Conservation (phyloP, 805 yeast genomes). For the Metschnikowia reukaufii region DNA sequence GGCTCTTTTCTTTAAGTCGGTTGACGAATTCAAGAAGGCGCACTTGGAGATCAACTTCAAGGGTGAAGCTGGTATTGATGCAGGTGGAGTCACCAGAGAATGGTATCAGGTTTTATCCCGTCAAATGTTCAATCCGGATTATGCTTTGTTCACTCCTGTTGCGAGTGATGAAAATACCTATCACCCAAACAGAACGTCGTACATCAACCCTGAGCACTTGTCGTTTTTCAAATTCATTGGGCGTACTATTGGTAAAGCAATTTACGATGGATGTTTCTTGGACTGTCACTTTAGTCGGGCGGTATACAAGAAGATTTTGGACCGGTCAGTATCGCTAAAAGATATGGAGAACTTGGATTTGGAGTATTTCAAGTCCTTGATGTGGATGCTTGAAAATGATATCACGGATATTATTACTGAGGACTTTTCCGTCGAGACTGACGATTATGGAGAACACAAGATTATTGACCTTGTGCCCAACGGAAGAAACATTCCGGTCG, state of each 20-base stretch:
- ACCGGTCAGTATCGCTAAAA: constrained; percentile 76
- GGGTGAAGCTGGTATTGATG: constrained; percentile 96
- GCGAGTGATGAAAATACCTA: constrained; percentile 90
- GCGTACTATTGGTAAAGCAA: constrained; percentile 89
- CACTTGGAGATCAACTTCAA: constrained; percentile 79
- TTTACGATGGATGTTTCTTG: constrained; percentile 77
- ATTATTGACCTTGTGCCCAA: constrained; percentile 76
- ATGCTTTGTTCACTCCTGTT: constrained; percentile 88
- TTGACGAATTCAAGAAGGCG: constrained; percentile 68
- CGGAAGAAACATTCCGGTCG: constrained; percentile 83
- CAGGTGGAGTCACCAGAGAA: constrained; percentile 96
- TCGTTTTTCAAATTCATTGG: constrained; percentile 95
- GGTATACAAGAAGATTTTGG: constrained; percentile 83
- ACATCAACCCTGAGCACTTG: constrained; percentile 89
- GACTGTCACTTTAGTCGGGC: constrained; percentile 96
- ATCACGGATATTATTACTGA: constrained; percentile 94
- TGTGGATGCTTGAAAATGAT: constrained; percentile 97
- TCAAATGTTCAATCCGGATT: constrained; percentile 95
- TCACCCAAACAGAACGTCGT: constrained; percentile 91
- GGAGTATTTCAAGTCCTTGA: constrained; percentile 86
- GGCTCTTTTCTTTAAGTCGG: constrained; percentile 72
- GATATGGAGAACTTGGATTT: constrained; percentile 94
- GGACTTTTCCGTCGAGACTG: constrained; percentile 89
- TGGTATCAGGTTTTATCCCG: constrained; percentile 95
- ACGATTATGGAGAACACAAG: constrained; percentile 89